phyloP scores from a whole-genome alignment of 2,329 filamentous ascomycete species.

The Cadophora luteo-olivacea region DNA sequence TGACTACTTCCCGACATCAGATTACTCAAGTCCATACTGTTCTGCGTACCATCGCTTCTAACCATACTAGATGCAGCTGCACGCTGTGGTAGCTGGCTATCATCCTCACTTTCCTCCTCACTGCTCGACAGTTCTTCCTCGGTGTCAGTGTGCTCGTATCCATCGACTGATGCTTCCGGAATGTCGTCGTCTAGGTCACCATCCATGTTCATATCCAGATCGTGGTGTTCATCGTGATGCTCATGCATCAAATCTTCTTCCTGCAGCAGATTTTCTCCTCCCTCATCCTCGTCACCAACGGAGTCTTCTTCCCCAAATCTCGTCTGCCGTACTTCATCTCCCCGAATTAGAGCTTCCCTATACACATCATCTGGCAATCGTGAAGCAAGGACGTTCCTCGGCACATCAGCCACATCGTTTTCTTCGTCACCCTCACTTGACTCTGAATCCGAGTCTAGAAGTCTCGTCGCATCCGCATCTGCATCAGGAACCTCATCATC shows the following conservation, averaged over 20 bases:
- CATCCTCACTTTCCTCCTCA: constrained; percentile 50
- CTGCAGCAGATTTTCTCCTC: constrained; percentile 64
- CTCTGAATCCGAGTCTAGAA: constrained; percentile 49
- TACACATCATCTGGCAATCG: constrained; percentile 67
- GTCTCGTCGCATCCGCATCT: constrained; percentile 35
- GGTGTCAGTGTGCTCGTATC: constrained; percentile 81
- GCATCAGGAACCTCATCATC: constrained; percentile 79
- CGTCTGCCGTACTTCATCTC: constrained; percentile 53
- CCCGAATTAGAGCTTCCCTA: constrained; percentile 61
- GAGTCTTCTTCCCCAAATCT: constrained; percentile 53
- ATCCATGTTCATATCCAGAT: constrained; percentile 62
- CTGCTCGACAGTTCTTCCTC: constrained; percentile 67
- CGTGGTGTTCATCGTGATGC: constrained; percentile 42
- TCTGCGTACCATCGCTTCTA: constrained; percentile 45
- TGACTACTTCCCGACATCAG: constrained; percentile 41
- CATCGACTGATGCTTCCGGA: constrained; percentile 62
- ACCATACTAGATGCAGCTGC: constrained; percentile 40
- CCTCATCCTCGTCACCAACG: constrained; percentile 61
- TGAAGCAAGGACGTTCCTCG: constrained; percentile 41
- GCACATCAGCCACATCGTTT: constrained; percentile 45
- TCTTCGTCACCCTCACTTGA: constrained; percentile 51
- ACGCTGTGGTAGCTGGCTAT: constrained; percentile 41
- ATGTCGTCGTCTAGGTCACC: constrained; percentile 76
- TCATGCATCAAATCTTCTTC: constrained; percentile 62
- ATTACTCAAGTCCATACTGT: constrained; percentile 42